Base-by-base conservation (phyloP, 345 rosid species). In the Raphanus sativus region DNA sequence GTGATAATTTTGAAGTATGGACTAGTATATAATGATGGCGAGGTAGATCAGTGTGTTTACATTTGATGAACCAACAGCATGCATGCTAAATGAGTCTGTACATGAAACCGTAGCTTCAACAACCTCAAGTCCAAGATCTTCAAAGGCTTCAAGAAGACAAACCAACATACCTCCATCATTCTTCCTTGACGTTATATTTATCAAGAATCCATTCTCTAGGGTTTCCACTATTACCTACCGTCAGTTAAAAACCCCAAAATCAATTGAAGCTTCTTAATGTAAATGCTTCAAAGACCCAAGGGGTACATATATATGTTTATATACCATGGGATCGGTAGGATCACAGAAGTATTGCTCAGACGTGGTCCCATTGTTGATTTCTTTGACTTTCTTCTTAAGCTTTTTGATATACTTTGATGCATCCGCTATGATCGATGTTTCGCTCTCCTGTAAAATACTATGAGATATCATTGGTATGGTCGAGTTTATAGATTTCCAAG, bases 371-470 rank as follows among this genome's bases (percentile, higher is more conserved):
- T 85, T 84, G 82, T 86, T 89, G 72, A 90, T 38, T 63, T 83
- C 85, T 70, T 85, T 88, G 25, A 91, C 96, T 79, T 89, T 94
- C 48, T 85, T 80, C 82, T 90, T 94, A 32, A 91, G 92, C 76
- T 88, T 89, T 80, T 80, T 71, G 58, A 94, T 94, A 80, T 91
- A 91, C 74, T 90, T 90, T 10, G 97, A 87, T 66, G 98, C 98
- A 76, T 94, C 97, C 13, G 82, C 75, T 52, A 91, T 82, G 82
- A 90, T 86, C 68, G 94, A 85, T 2, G 87, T 85, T 73, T 89
- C 83, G 60, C 77, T 88, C 67, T 82, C 60, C 98, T 94, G 89
- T 9, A 73, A 50, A 45, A 50, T 28, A 36, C 45, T 64, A 10
- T 56, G 45, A 7, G 16, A 24, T 33, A 70, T 76, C 15, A 62